Evolutionary conservation across 2,329 filamentous ascomycete genomes (phyloP), one percentile per base, ranked within the genome.

Genomic region (Biscogniauxia sp.): DNA sequence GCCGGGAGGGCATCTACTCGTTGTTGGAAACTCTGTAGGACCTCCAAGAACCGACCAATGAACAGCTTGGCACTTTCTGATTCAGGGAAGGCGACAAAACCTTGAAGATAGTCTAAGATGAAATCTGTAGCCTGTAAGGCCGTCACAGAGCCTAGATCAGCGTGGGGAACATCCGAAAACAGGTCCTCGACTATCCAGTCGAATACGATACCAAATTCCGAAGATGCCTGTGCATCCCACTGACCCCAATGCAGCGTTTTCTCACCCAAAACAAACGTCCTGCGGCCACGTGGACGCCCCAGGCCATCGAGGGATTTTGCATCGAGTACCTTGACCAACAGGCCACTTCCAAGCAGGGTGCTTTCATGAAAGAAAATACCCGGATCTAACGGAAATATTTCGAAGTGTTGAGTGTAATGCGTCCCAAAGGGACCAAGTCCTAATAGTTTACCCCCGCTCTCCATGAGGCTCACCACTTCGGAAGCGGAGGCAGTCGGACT

Each of bases 391-490:
- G 86, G 85, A 57, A 87, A 86, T 4, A 85, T 72, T 53, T 88
- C 85, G 63, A 89, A 89, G 67, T 89, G 81, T 37, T 83, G 79
- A 0, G 85, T 83, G 69, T 88, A 89, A 23, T 80, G 78, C 1
- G 83, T 85, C 1, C 86, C 86, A 69, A 85, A 87, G 0, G 84
- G 83, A 0, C 82, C 84, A 7, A 89, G 74, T 0, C 85, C 84
- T 11, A 70, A 66, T n/a, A 88, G 69, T 62, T 80, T 83, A 51
- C 70, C 67, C 5, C 63, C 61, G n/a, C 65, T 63, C 54, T 65
- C 61, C 3, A 68, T 58, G 3, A 57, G 53, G 15, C 66, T 59
- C 2, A 66, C 60, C 5, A 64, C 66, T 2, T 65, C 64, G 7
- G 72, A 66, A 28, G 68, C 59, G 20, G 56, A n/a, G 26, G 25